Percentiles rank a stretch among this genome's conserved stretches.
Conservation (phyloP, 1,139 yeast genomes). For the Blastobotrys aristatus region DNA sequence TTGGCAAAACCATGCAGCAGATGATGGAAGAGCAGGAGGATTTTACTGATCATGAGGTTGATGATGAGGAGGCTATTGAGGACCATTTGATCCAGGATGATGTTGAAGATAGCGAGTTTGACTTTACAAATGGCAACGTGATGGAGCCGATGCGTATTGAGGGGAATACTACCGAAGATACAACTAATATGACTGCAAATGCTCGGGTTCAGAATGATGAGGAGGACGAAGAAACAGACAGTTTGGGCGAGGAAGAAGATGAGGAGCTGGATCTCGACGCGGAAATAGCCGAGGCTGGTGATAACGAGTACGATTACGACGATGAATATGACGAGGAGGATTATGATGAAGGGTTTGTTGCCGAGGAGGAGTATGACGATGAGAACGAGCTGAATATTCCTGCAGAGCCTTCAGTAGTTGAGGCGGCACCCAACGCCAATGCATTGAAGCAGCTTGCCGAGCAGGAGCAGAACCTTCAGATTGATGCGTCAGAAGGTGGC, state of each 20-base stretch:
- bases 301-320: conserved; percentile 22
- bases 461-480: not conserved
- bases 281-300: conserved; percentile 24
- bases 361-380: conserved; percentile 17
- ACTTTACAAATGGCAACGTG: conserved; percentile 12
- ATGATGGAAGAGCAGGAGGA: conserved; percentile 21
- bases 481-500: not conserved
- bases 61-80: conserved; percentile 20
- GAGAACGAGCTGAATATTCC: conserved; percentile 6
- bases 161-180: not conserved
- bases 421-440: not conserved
- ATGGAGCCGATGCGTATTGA: not conserved
- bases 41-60: conserved; percentile 16
- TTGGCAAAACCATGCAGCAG: conserved; percentile 23
- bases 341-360: conserved; percentile 17
- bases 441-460: conserved; percentile 8
- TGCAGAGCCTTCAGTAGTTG: not conserved
- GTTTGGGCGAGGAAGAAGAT: conserved; percentile 17
- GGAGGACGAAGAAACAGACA: conserved; percentile 14
- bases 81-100: conserved; percentile 13
- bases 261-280: conserved; percentile 20
- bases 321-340: conserved; percentile 20
- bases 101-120: conserved; percentile 23
- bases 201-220: not conserved
- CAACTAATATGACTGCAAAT: not conserved